Conservation (phyloP, 179 eudicot genomes). For the Heliamphora pulchella region DNA sequence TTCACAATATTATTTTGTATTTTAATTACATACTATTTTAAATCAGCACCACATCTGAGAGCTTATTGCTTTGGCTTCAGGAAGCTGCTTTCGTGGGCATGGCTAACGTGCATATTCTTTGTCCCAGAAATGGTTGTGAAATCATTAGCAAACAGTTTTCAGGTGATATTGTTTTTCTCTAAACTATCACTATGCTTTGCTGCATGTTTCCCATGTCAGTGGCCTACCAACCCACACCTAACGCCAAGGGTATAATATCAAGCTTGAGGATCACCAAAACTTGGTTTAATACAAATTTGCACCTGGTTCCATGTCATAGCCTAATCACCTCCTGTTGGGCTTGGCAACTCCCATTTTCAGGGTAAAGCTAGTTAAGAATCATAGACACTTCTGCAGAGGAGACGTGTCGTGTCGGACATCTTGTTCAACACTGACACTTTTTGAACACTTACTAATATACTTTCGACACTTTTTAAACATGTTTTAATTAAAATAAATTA, state of each 20-base stretch:
- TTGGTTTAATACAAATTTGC: not conserved
- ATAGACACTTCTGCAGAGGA: too few species aligned
- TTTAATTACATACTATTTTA: not conserved
- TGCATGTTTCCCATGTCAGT: not conserved
- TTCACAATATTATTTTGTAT: not conserved
- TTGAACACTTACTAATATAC: too few species aligned
- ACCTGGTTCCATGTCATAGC: not conserved
- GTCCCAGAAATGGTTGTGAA: constrained; percentile 85
- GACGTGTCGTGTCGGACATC: too few species aligned
- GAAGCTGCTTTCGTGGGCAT: constrained; percentile 98
- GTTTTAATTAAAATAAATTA: too few species aligned
- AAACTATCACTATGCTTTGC: not conserved
- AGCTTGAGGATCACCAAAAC: not conserved
- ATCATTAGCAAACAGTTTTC: constrained; percentile 50
- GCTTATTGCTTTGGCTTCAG: constrained; percentile 40
- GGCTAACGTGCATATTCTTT: constrained; percentile 90
- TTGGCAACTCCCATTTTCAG: not conserved
- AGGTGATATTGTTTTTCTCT: constrained; percentile 33
- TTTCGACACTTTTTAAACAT: too few species aligned
- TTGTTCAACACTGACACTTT: too few species aligned
- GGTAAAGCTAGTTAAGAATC: not conserved
- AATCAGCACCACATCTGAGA: constrained; percentile 9
- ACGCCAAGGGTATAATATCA: too few species aligned
- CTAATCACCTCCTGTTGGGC: not conserved
- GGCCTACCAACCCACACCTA: not conserved